Percentiles rank a stretch among this genome's conserved stretches.
phyloP scores from a whole-genome alignment of 2,329 filamentous ascomycete species.

The Clonostachys sp. region DNA sequence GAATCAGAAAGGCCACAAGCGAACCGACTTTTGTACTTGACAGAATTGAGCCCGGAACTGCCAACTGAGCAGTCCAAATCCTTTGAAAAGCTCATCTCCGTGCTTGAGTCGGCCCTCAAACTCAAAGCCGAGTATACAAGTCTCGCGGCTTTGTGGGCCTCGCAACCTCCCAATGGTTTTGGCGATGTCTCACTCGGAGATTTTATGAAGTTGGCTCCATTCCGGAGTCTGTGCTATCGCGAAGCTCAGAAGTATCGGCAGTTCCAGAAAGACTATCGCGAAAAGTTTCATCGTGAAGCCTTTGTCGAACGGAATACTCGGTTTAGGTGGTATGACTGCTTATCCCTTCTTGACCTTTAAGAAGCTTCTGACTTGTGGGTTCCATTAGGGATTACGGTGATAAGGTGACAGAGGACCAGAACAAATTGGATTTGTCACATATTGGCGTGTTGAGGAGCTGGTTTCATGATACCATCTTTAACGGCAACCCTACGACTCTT shows the following conservation, averaged over 20 bases:
- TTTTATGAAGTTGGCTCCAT: conserved; percentile 20
- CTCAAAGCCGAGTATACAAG: conserved; percentile 9
- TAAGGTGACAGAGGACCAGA: conserved; percentile 11
- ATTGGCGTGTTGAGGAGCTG: conserved; percentile 14
- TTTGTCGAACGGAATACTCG: conserved; percentile 19
- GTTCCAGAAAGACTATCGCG: conserved; percentile 16
- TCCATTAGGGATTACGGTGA: conserved; percentile 14
- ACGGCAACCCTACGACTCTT: not conserved
- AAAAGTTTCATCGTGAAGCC: conserved; percentile 12
- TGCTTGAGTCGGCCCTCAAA: conserved; percentile 12
- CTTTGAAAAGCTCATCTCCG: conserved; percentile 12
- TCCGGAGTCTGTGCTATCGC: conserved; percentile 21
- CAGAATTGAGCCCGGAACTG: conserved; percentile 9
- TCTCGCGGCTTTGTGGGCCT: conserved; percentile 10
- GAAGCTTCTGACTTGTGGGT: not conserved
- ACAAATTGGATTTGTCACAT: conserved; percentile 11
- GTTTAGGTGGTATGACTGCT: conserved; percentile 18
- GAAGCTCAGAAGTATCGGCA: conserved; percentile 20
- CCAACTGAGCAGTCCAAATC: conserved; percentile 6
- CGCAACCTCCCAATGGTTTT: conserved; percentile 11
- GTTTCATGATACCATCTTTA: not conserved
- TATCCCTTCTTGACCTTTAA: no score
- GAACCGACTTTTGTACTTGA: conserved; percentile 10
- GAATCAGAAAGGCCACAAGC: no score
- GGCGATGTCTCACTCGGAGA: conserved; percentile 11